Evolutionary conservation across 192 early-diverging fungal genomes (phyloP).

Genomic region (Backusella tuberculispora): DNA sequence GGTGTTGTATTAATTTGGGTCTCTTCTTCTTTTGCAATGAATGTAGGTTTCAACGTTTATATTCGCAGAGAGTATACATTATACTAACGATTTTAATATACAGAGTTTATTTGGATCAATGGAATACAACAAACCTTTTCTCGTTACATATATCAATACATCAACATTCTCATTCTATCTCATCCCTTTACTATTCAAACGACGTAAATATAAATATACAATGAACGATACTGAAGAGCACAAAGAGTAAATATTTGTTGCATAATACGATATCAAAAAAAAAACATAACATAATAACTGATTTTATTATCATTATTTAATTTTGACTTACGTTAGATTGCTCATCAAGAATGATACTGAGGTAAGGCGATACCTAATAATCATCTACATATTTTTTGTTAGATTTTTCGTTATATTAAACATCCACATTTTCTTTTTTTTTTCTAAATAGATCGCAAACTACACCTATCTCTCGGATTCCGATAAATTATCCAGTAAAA

Average conservation of each 20-base stretch:
- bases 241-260: neutral
- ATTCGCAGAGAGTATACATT: neutral
- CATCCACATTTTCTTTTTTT: neutral
- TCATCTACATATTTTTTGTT: neutral
- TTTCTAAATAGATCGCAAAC: neutral
- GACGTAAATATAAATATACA: neutral
- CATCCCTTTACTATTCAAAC: constrained; percentile 41
- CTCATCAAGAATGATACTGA: constrained; percentile 6
- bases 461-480: neutral
- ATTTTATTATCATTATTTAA: neutral
- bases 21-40: constrained; percentile 76
- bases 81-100: neutral
- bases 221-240: neutral
- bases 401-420: neutral
- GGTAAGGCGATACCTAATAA: neutral
- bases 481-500: neutral
- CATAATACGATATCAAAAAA: neutral
- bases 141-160: constrained; percentile 80
- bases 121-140: constrained; percentile 74
- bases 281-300: neutral
- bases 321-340: neutral
- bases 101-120: constrained; percentile 71
- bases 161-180: constrained; percentile 78
- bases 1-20: constrained; percentile 83
- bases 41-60: constrained; percentile 46